A percentile compares a stretch with the other conserved stretches of the same genome.
phyloP scores from a whole-genome alignment of 2,329 filamentous ascomycete genomes.

The Neurospora crassa region DNA sequence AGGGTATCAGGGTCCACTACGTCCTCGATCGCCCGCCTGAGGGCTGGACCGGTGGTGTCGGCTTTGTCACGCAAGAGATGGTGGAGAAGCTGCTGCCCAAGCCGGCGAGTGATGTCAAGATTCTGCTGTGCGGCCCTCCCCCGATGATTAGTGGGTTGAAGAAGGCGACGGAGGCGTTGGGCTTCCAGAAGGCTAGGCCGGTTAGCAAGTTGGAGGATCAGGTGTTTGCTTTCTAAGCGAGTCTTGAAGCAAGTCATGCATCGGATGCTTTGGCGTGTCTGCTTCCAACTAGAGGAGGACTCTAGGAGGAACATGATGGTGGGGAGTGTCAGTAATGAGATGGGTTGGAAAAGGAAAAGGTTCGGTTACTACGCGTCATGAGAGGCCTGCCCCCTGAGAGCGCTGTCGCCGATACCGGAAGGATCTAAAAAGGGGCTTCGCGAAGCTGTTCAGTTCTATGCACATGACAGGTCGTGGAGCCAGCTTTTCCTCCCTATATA shows the following conservation, averaged over 20 bases:
- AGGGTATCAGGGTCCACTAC: slow-evolving; percentile 80
- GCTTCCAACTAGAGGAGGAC: neutral
- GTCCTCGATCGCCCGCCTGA: slow-evolving; percentile 93
- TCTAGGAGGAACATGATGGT: neutral
- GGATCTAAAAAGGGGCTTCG: neutral
- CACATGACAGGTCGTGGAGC: neutral
- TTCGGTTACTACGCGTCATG: neutral
- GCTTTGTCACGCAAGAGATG: slow-evolving; percentile 93
- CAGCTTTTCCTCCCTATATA: neutral
- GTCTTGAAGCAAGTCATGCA: neutral
- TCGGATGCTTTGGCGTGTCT: neutral
- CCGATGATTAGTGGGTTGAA: slow-evolving; percentile 97
- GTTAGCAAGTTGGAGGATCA: slow-evolving; percentile 98
- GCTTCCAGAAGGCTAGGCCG: slow-evolving; percentile 83
- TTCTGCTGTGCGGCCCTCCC: slow-evolving; percentile 88
- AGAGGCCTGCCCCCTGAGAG: neutral
- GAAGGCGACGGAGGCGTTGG: slow-evolving; percentile 83
- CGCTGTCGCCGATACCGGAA: neutral
- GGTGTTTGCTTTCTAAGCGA: slow-evolving; percentile 79
- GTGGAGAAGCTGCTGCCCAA: slow-evolving; percentile 71
- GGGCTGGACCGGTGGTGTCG: slow-evolving; percentile 84
- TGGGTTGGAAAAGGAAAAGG: neutral
- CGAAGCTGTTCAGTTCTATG: neutral
- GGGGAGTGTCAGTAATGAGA: neutral
- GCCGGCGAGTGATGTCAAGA: slow-evolving; percentile 79